Evolutionary conservation across 176 grass and related monocot genomes (phyloP), one percentile per base, ranked within the genome.

Genomic region (Eleusine indica): DNA sequence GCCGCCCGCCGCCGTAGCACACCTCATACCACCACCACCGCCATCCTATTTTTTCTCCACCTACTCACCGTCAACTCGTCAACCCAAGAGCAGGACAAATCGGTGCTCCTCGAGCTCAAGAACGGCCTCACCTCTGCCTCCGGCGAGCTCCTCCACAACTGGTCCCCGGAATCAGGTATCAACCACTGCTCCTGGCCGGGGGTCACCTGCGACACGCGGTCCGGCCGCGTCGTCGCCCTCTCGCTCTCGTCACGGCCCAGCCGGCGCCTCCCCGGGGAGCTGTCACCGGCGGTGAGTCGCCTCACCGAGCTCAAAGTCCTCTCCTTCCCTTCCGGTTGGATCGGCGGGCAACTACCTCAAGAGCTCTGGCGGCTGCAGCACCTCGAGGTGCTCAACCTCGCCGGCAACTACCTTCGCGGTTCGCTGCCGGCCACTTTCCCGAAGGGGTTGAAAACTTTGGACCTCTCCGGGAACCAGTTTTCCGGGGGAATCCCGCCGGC

Each of bases 381-480:
- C 32, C 89, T 94, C 37, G 74, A 92, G 82, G 47, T 82, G 40
- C 73, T 97, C 78, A 81, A 94, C 91, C 91, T 97, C 41, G 82
- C 89, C 30, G 92, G 90, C 19, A 97, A 90, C 81, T 87, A 76
- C 44, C 78, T 97, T 52, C 87, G 58, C 13, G 92, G 94, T 52
- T 64, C 71, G 53, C 85, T 97, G 47, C 94, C 94, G 77, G 76
- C 56, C 58, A 61, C 81, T 48, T 90, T 94, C 62, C 87, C 94
- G 12, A 57, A 76, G 21, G 73, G 82, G 67, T 65, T 97, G 62
- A 78, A 85, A 86, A 86, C 66, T 80, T 76, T 97, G 76, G 92
- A 97, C 90, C 90, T 97, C 58, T 92, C 92, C 3, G 88, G 90
- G 49, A 97, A 92, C 88, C 89, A 70, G 76, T 53, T 97, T 61